Conservation (phyloP, 2,329 filamentous ascomycete species). For the Epichloe gansuensis region DNA sequence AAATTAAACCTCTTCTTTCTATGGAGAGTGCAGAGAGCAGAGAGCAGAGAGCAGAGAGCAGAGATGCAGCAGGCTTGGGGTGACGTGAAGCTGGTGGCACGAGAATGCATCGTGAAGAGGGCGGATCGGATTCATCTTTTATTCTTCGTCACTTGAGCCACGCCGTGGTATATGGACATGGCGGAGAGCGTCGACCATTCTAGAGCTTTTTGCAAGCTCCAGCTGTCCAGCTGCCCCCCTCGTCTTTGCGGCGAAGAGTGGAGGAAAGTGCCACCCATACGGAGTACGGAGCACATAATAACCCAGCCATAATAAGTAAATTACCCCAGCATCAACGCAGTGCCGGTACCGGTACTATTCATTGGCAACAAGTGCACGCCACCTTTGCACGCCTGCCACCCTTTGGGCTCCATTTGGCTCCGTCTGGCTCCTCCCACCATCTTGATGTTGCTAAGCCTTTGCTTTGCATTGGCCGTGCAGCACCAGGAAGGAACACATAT, state of each 20-base stretch:
- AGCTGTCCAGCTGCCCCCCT: neutral
- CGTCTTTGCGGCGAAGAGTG: neutral
- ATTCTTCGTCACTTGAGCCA: slow-evolving; percentile 8
- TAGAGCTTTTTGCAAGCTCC: slow-evolving; percentile 5
- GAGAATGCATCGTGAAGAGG: neutral
- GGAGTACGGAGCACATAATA: neutral
- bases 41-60: neutral
- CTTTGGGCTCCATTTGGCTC: neutral
- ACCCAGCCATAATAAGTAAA: neutral
- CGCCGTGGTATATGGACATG: slow-evolving; percentile 9
- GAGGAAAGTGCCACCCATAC: slow-evolving; percentile 4
- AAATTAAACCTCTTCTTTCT: neutral
- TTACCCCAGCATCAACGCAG: neutral
- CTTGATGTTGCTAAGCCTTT: neutral
- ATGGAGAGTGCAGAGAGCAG: neutral
- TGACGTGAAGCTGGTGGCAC: neutral
- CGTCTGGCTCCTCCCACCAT: slow-evolving; percentile 5
- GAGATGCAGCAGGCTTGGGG: neutral
- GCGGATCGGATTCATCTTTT: slow-evolving; percentile 7
- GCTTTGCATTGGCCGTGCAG: too few relatives aligned
- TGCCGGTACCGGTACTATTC: slow-evolving; percentile 1
- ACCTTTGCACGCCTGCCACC: neutral
- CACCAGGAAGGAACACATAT: too few relatives aligned
- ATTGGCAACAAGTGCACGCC: slow-evolving; percentile 2
- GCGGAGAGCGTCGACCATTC: slow-evolving; percentile 3